Percentiles rank a stretch among this genome's conserved stretches.
These are phyloP conservation scores for Phoma sp. DNA, from an alignment of 2,329 filamentous ascomycete species.

Conservation along the genomic window DNA sequence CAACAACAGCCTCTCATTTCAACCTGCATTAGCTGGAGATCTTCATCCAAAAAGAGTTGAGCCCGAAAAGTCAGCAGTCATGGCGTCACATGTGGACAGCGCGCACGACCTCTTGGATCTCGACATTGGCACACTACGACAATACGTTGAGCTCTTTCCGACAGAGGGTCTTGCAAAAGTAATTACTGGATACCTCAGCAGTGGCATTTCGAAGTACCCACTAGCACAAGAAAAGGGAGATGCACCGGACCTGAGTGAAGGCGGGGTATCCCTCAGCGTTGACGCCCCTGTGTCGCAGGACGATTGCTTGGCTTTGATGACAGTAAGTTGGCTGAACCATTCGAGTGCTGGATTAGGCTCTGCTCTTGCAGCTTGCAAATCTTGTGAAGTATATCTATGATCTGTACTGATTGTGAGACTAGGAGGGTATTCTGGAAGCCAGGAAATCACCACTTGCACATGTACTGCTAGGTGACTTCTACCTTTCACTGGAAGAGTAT, in stretches of 20 bases:
- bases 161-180: slow-evolving; percentile 82
- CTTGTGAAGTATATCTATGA: background rate
- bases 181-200: slow-evolving; percentile 80
- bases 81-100: slow-evolving; percentile 46
- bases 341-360: background rate
- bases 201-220: slow-evolving; percentile 83
- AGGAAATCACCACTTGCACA: slow-evolving; percentile 79
- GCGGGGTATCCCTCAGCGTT: slow-evolving; percentile 49
- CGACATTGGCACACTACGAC: slow-evolving; percentile 76
- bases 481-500: slow-evolving; percentile 83
- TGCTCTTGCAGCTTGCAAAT: background rate
- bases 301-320: slow-evolving; percentile 81
- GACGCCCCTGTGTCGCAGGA: slow-evolving; percentile 70
- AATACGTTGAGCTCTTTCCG: slow-evolving; percentile 85
- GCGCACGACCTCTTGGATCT: slow-evolving; percentile 62
- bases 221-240: slow-evolving; percentile 44
- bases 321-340: slow-evolving; percentile 36
- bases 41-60: slow-evolving; percentile 3
- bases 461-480: slow-evolving; percentile 82
- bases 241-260: slow-evolving; percentile 54
- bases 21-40: slow-evolving; percentile 5
- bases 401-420: background rate
- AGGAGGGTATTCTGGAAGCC: slow-evolving; percentile 55
- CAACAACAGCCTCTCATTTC: background rate
- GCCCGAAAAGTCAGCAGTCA: slow-evolving; percentile 20